Base-by-base conservation (phyloP, 2,329 filamentous ascomycete genomes). In the Raffaelea arxii region DNA sequence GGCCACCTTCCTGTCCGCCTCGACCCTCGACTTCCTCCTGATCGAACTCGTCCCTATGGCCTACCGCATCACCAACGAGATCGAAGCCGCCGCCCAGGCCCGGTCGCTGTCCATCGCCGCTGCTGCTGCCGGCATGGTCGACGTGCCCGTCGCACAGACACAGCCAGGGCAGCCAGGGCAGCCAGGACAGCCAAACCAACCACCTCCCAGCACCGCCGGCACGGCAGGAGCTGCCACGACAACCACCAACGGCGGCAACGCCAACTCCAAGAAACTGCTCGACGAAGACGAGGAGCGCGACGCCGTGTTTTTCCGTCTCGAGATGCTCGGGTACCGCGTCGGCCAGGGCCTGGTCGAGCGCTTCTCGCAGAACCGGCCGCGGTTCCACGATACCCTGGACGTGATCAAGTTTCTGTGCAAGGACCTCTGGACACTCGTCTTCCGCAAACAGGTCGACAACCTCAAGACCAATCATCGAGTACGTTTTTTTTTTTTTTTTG, bases 331-430 rank as follows among this genome's bases (percentile, higher is more conserved):
- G 12, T 97, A 96, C 66, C 74, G 92, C 36, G 92, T 98, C 46
- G 92, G 92, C 1, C 78, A 95, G 66, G 92, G 92, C 0, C 73
- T 97, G 47, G 89, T 90, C 19, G 92, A 98, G 68, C 77, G 90
- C 45, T 90, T 92, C 70, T 88, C 85, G 10, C 75, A 78, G 59
- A 86, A 94, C 62, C 77, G 88, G 44, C 88, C 91, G 36, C 85
- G 89, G 42, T 94, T 96, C 61, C 86, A 84, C 51, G 89, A 95
- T 57, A 90, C 90, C 4, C 78, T 98, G 37, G 92, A 97, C 61
- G 85, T 90, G 43, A 98, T 98, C 63, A 98, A 98, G 64, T 97
- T 98, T 60, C 74, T 98, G 43, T 98, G 92, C 77, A 98, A 98
- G 70, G 92, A 98, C 64, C 74, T 98, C 39, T 98, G 92, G 92